Conservation (phyloP, 208 protist genomes). For the Wallacemonas sp. region DNA sequence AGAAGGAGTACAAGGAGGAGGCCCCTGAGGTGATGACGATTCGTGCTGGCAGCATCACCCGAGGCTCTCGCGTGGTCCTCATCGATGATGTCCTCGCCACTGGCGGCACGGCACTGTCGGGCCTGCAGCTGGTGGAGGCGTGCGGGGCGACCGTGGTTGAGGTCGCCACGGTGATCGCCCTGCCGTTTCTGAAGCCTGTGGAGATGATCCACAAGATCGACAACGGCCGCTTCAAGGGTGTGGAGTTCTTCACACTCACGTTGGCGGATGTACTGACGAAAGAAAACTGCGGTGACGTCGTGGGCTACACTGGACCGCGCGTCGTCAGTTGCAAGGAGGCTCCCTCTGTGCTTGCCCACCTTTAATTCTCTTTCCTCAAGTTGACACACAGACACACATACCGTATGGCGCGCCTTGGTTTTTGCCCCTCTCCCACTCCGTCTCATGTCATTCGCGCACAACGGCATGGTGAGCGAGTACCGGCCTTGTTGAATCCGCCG, state of each 20-base stretch:
- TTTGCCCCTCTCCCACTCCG: too few relatives aligned
- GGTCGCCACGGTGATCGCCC: slow-evolving; percentile 54
- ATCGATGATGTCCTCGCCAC: slow-evolving; percentile 94
- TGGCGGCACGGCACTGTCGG: slow-evolving; percentile 88
- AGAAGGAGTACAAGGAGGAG: slow-evolving; percentile 91
- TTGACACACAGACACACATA: neutral
- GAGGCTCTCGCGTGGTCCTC: slow-evolving; percentile 80
- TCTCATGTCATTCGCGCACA: too few relatives aligned
- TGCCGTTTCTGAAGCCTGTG: slow-evolving; percentile 67
- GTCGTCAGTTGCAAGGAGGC: slow-evolving; percentile 69
- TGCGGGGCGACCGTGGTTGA: slow-evolving; percentile 73
- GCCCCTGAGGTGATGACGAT: slow-evolving; percentile 84
- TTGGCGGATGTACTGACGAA: slow-evolving; percentile 62
- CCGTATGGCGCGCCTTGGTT: neutral
- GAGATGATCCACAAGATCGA: slow-evolving; percentile 68
- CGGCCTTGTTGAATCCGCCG: too few relatives aligned
- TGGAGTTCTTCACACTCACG: slow-evolving; percentile 69
- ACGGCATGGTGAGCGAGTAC: too few relatives aligned
- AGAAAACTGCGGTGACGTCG: slow-evolving; percentile 77
- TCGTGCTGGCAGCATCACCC: slow-evolving; percentile 69
- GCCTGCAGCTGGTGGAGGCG: slow-evolving; percentile 85
- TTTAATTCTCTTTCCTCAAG: neutral
- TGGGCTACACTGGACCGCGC: slow-evolving; percentile 58
- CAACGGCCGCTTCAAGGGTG: slow-evolving; percentile 67
- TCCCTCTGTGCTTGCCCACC: slow-evolving; percentile 2